Base-by-base conservation (phyloP, 352 stramenopile species). In the Pythium biforme region DNA sequence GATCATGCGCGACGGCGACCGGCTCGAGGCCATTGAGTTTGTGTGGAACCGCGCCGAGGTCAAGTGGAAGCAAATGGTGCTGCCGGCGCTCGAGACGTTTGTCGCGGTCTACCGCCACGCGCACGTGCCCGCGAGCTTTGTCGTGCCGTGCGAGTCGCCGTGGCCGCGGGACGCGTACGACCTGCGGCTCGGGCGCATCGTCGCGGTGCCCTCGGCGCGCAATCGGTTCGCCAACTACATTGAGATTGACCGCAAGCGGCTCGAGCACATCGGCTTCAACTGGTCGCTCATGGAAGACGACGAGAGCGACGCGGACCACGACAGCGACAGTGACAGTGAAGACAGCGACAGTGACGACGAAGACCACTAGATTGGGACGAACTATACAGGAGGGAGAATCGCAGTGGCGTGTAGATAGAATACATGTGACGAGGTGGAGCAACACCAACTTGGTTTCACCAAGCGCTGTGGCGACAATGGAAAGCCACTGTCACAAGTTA, bases 1-100 rank as follows among this genome's bases (percentile, higher is more conserved):
- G 56, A 66, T 89, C 55, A 69, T 70, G n/a, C 68, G 70, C 34
- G 76, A 86, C 52, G 62, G 66, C 46, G 66, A 77, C 27, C 67
- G 60, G 12, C 69, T 90, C 3, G 70, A 88, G 19, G 45, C 67
- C 9, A 73, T 92, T 2, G 78, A 67, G 5, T 89, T 91, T 57
- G 68, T 85, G 12, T 90, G 80, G 77, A 82, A 77, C 37, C 49
- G 66, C 11, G 39, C 55, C 26, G 76, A 77, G 23, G 50, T 55
- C 39, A 85, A 75, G 54, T 92, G 79, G 79, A 63, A 66, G 12
- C 55, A 74, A 22, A 57, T 65, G 25, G 63, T 90, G 25, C 41
- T 90, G 7, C 80, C 78, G 22, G 62, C 74, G 9, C 64, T 92
- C 14, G 46, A 69, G 23, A 74, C 62, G 0, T 92, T 88, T 40